Base-by-base conservation (phyloP, 768 basidiomycete genomes). In the Panus rudis region DNA sequence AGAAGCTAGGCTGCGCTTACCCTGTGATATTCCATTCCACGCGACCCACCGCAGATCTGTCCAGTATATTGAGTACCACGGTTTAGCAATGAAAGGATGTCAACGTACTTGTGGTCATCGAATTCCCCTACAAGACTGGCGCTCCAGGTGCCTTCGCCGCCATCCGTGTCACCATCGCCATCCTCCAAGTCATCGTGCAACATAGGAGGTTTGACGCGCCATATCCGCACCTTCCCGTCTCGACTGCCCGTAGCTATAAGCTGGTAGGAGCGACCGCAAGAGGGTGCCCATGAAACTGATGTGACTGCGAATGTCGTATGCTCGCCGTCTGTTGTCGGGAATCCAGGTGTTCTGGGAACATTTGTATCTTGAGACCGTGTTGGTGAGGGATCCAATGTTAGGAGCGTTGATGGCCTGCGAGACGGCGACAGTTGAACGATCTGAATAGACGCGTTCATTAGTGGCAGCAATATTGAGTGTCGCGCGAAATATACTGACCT, bases 1-100 rank as follows among this genome's bases (percentile, higher is more conserved):
- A n/a, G n/a, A n/a, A n/a, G n/a, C n/a, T n/a, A n/a, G n/a, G n/a
- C n/a, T n/a, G n/a, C 47, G 53, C 63, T 23, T 50, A 88, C 84
- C 87, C 87, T 25, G 83, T 87, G 38, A 92, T 80, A 58, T 94
- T 94, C 91, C 94, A 97, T 59, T 93, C 92, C 0, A 99, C 92
- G 52, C 83, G 73, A 2, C 84, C 83, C 8, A 93, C 76, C 3
- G 82, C 73, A 0, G 84, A 80, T 49, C 85, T 86, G 47, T 17
- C 49, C 39, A 37, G 33, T 43, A 49, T 16, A 30, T 17, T 35
- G 6, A 33, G 25, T 17, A 10, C 20, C 0, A 20, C 10, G 24
- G 22, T n/a, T 38, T 25, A 30, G 22, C 14, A 25, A 23, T 16
- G 12, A 17, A 21, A 38, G 6, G n/a, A 13, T 23, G n/a, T 7